phyloP scores from a whole-genome alignment of 257 asterid species.

The Voacanga thouarsii region DNA sequence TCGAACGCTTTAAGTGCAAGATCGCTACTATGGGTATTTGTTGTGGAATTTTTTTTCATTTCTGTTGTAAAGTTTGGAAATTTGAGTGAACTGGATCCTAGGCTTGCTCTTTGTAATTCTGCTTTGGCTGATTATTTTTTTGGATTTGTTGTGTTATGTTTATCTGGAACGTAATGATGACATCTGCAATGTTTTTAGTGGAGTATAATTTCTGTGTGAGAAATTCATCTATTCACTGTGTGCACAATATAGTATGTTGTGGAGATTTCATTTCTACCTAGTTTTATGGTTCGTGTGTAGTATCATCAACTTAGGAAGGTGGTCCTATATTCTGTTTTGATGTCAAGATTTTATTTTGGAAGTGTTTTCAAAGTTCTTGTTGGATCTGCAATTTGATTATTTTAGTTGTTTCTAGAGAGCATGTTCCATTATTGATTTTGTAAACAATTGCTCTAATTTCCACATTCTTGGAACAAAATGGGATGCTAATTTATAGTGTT shows the following conservation, averaged over 20 bases:
- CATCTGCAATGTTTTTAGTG: background rate
- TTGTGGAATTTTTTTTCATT: background rate
- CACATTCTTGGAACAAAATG: too few relatives aligned
- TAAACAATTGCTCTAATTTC: too few relatives aligned
- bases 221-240: background rate
- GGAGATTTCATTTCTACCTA: background rate
- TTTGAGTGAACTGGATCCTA: background rate
- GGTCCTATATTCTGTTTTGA: background rate
- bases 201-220: background rate
- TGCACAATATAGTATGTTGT: background rate
- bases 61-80: background rate
- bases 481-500: background rate
- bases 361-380: background rate
- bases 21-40: conserved; percentile 67
- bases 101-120: background rate
- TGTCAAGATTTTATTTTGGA: background rate
- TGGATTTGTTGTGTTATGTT: background rate
- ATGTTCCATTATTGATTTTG: background rate
- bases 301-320: background rate
- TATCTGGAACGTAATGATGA: background rate
- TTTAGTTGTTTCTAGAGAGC: background rate
- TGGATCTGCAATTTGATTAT: too few relatives aligned
- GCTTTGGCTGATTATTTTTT: background rate
- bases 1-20: conserved; percentile 53
- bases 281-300: background rate